These are phyloP conservation scores for Discostella pseudostelligera DNA, from an alignment of 108 stramenopile genomes.

Conservation along the genomic window DNA sequence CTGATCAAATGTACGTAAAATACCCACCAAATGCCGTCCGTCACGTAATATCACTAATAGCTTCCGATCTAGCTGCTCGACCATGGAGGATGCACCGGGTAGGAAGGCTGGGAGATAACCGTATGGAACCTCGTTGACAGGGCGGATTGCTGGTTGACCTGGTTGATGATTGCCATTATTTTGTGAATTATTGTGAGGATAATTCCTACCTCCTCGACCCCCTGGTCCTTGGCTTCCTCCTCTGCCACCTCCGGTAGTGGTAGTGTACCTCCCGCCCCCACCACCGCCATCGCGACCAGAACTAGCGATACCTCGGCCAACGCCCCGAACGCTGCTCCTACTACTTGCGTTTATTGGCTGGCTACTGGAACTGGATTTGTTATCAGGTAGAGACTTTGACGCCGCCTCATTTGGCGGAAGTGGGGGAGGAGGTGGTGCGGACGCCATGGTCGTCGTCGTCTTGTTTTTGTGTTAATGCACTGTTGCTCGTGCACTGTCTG, in stretches of 20 bases:
- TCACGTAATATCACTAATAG: slow-evolving; percentile 90
- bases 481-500: too few relatives aligned
- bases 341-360: slow-evolving; percentile 1
- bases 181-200: neutral
- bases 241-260: neutral
- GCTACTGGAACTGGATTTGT: neutral
- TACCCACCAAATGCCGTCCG: slow-evolving; percentile 91
- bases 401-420: neutral
- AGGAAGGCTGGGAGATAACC: slow-evolving; percentile 87
- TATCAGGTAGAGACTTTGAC: neutral
- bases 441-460: neutral
- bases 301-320: neutral
- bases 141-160: slow-evolving; percentile 4
- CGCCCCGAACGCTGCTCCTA: slow-evolving; percentile 1
- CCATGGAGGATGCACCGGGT: slow-evolving; percentile 90
- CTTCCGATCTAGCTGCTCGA: slow-evolving; percentile 90
- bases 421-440: neutral
- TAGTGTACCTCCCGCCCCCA: neutral
- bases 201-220: slow-evolving; percentile 6
- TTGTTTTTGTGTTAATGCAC: too few relatives aligned
- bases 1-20: slow-evolving; percentile 92
- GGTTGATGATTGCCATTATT: neutral
- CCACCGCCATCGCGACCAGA: slow-evolving; percentile 4
- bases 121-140: slow-evolving; percentile 62
- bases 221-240: slow-evolving; percentile 17